These are phyloP conservation scores for Cucurbita ficifolia DNA, from an alignment of 306 rosid genomes.

Conservation along the genomic window DNA sequence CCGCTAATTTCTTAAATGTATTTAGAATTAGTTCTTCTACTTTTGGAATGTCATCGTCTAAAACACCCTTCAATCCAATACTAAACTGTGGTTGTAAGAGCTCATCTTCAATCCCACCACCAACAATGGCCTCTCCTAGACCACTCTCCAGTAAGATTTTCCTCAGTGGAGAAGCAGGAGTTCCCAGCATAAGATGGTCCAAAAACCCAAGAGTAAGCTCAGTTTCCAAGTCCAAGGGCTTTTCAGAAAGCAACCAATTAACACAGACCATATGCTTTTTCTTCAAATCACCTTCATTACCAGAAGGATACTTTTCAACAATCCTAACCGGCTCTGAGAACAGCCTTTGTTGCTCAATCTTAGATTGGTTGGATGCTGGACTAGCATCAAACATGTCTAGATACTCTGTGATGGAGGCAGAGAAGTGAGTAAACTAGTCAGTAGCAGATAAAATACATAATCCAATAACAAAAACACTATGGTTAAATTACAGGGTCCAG, in stretches of 20 bases:
- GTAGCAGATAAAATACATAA: background rate
- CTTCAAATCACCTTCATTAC: conserved; percentile 69
- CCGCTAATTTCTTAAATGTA: conserved; percentile 55
- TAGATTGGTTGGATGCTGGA: conserved; percentile 66
- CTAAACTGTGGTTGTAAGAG: conserved; percentile 95
- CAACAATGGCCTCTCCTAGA: conserved; percentile 93
- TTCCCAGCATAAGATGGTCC: conserved; percentile 95
- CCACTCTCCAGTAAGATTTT: conserved; percentile 89
- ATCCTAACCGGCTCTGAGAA: conserved; percentile 71
- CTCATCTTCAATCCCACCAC: conserved; percentile 96
- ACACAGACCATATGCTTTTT: conserved; percentile 84
- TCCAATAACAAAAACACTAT: background rate
- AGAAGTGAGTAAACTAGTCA: conserved; percentile 14
- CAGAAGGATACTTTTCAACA: conserved; percentile 83
- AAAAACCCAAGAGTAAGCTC: conserved; percentile 68
- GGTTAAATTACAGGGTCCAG: background rate
- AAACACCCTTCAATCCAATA: conserved; percentile 81
- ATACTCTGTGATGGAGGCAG: conserved; percentile 42
- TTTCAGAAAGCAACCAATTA: conserved; percentile 89
- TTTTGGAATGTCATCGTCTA: conserved; percentile 60
- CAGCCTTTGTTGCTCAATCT: conserved; percentile 47
- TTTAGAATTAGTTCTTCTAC: conserved; percentile 60
- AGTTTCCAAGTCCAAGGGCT: conserved; percentile 79
- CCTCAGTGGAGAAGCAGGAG: conserved; percentile 94
- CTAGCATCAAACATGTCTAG: conserved; percentile 68